These are phyloP conservation scores for Eremochloa ophiuroides DNA, from an alignment of 176 grass and related monocot genomes.

Conservation along the genomic window DNA sequence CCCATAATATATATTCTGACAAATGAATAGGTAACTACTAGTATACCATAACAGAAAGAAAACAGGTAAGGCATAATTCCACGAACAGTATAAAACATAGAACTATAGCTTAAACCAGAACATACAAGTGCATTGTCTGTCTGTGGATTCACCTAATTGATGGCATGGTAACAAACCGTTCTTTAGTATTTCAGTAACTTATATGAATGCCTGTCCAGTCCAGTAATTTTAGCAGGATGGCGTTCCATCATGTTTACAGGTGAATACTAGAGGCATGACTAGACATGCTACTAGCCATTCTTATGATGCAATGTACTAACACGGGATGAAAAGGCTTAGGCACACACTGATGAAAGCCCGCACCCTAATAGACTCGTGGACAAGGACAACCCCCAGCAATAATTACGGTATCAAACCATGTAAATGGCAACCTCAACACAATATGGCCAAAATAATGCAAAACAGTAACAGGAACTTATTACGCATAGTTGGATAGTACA, in stretches of 20 bases:
- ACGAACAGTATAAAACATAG: no score
- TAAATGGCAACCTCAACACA: neutral
- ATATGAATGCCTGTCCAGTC: neutral
- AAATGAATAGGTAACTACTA: neutral
- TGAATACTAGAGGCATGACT: neutral
- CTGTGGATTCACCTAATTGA: neutral
- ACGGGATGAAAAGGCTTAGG: neutral
- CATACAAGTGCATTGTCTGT: neutral
- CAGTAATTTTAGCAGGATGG: neutral
- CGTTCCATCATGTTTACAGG: neutral
- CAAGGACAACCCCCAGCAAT: no score
- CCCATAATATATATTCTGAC: neutral
- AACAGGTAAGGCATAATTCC: neutral
- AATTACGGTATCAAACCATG: neutral
- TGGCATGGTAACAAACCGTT: neutral
- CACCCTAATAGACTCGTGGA: neutral
- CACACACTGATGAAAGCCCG: neutral
- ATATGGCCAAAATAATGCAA: neutral
- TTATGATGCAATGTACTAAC: neutral
- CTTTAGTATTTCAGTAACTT: neutral
- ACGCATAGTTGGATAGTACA: neutral
- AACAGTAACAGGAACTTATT: neutral
- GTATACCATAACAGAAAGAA: neutral
- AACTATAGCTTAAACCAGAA: neutral
- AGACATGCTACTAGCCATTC: neutral